Evolutionary conservation across 1,284 basidiomycete genomes (phyloP), one percentile per base, ranked within the genome.

Genomic region (Apiotrichum veenhuisii): DNA sequence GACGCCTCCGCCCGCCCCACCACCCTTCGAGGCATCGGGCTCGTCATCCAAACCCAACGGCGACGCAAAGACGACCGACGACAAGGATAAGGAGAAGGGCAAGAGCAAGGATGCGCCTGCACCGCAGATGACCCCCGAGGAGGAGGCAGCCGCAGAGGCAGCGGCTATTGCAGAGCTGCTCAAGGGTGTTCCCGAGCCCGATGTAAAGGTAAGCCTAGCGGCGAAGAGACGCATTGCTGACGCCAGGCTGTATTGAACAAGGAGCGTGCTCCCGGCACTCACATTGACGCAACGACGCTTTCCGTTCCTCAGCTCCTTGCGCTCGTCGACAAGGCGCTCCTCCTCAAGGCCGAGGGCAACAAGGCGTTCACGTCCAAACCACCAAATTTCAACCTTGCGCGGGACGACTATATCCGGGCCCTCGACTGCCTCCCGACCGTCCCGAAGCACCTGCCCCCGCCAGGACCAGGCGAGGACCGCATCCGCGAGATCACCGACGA

Each of bases 261-360:
- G 33, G 17, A 48, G 22, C 46, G 46, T 12, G 46, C 46, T 10
- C 33, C 46, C 14, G 46, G 46, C 20, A 20, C 46, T 3, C 46
- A 48, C 15, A 17, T 48, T 22, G 46, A 48, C 22, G 33, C 46
- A 1, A 1, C 22, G 9, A 23, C 33, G 8, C 33, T 48, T n/a
- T 48, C 46, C 20, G 46, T 48, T 8, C 46, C 46, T 12, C 46
- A 48, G 27, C 56, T 49, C 7, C 51, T 72, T 68, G 50, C 55
- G 20, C 61, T 68, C n/a, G 55, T 71, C 14, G 46, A 56, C 7
- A 59, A 62, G 54, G 69, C 73, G 5, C 50, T 49, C 1, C 53
- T 52, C 3, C 57, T 66, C 53, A 77, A 77, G 50, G 26, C 42
- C 1, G 52, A 61, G 15, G 75, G 74, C 14, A 77, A 77, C 64